Evolutionary conservation across 768 basidiomycete genomes (phyloP), one percentile per base, ranked within the genome.

Genomic region (Harrya chromipes): DNA sequence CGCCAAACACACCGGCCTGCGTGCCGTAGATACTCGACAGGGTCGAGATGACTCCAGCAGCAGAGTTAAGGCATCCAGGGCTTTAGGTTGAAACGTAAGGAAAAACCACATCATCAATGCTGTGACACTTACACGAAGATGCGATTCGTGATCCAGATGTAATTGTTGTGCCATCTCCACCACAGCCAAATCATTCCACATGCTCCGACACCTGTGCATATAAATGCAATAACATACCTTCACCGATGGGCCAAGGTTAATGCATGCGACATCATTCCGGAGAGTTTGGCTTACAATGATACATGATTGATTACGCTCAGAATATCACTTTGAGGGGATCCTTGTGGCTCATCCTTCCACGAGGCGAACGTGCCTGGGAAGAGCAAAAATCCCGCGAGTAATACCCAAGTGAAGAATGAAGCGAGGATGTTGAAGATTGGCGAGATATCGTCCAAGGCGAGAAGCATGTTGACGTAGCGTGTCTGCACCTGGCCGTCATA

Each of bases 341-440:
- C 50, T 57, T 64, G 13, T 40, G 58, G 53, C 23, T 38, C 34
- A 12, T 54, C 16, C 16, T 56, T 33, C 65, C 76, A 69, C 46
- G 74, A 81, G 10, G 75, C 70, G 62, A 84, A 84, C 7, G 82
- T 83, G 43, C 80, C 78, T 2, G 82, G 82, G 53, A 84, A 81
- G 24, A 84, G 69, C 16, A 84, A 67, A 59, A 84, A 84, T 8
- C 82, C 82, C 9, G 81, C 82, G 20, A 84, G 68, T 44, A 83
- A 57, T 47, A 84, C 74, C 82, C 82, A 84, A 9, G 78, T 82
- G 55, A 79, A 83, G 66, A 84, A 82, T 8, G 71, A 72, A 3
- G 78, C 74, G n/a, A 76, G 60, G 13, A 80, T 47, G 47, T 82
- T 80, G 60, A 77, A 71, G 36, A 76, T 19, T 4, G 63, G 55